phyloP scores from a whole-genome alignment of 2,329 filamentous ascomycete genomes.

The Colletotrichum orchidophilum region DNA sequence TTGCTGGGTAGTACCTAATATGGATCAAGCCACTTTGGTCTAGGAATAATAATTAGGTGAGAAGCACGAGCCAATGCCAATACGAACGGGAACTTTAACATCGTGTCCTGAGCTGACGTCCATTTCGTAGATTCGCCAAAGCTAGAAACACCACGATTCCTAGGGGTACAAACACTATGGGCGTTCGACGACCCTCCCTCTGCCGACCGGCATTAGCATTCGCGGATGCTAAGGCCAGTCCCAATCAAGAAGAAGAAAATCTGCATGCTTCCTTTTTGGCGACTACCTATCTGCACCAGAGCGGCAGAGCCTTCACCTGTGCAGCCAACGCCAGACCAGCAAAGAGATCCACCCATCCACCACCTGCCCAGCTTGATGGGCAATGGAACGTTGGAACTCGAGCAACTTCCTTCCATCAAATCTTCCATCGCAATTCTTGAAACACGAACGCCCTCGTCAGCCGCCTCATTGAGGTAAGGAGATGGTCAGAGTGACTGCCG shows the following conservation, averaged over 20 bases:
- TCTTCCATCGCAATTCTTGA: slow-evolving; percentile 31
- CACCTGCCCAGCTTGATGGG: slow-evolving; percentile 4
- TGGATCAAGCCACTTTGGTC: not conserved
- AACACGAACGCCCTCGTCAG: not conserved
- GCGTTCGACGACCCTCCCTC: not conserved
- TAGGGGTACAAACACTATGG: not conserved
- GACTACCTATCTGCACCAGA: too few species aligned
- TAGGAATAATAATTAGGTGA: not conserved
- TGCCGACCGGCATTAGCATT: not conserved
- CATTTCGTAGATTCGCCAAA: not conserved
- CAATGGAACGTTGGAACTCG: slow-evolving; percentile 17
- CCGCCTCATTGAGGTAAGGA: not conserved
- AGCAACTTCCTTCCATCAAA: slow-evolving; percentile 21
- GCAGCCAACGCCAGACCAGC: not conserved
- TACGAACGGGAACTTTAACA: slow-evolving; percentile 5
- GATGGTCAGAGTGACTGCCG: not conserved
- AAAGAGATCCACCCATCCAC: slow-evolving; percentile 15
- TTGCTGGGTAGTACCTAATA: not conserved
- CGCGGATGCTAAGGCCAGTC: not conserved
- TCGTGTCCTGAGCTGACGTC: not conserved
- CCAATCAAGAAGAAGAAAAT: slow-evolving; percentile 11
- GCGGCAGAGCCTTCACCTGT: not conserved
- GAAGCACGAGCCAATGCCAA: slow-evolving; percentile 20
- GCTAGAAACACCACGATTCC: not conserved
- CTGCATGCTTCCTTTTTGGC: slow-evolving; percentile 14